Conservation (phyloP, 257 asterid species). For the Nicotiana noctiflora region DNA sequence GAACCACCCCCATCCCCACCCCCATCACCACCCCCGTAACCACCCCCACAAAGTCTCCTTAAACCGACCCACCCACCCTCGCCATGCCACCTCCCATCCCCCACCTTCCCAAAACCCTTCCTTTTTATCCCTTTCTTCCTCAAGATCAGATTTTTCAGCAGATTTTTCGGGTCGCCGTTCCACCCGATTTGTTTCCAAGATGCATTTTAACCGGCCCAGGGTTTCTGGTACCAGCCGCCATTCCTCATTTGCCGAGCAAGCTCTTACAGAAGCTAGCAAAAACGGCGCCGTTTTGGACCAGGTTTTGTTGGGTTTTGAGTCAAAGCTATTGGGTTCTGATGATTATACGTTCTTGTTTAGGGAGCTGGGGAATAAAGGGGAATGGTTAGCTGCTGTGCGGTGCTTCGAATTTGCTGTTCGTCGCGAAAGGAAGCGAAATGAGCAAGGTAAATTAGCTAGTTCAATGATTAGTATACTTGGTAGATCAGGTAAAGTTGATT, state of each 20-base stretch:
- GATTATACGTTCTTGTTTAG: conserved; percentile 68
- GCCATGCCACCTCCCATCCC: conserved; percentile 27
- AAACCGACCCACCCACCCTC: conserved; percentile 29
- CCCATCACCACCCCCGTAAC: conserved; percentile 27
- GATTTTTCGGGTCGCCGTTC: conserved; percentile 86
- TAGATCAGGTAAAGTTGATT: conserved; percentile 73
- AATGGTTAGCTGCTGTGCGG: conserved; percentile 53
- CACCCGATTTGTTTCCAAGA: conserved; percentile 78
- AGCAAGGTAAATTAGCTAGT: conserved; percentile 74
- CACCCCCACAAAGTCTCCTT: conserved; percentile 45
- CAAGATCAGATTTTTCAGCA: conserved; percentile 28
- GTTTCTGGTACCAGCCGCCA: conserved; percentile 51
- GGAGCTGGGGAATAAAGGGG: conserved; percentile 85
- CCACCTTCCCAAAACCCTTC: conserved; percentile 18
- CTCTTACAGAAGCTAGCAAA: conserved; percentile 36
- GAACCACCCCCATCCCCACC: conserved; percentile 37
- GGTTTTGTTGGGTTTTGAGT: conserved; percentile 35
- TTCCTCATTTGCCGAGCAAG: conserved; percentile 66
- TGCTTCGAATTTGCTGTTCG: conserved; percentile 72
- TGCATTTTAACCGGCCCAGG: conserved; percentile 82
- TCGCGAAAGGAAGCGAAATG: conserved; percentile 49
- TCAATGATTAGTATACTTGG: conserved; percentile 93
- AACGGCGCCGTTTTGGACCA: conserved; percentile 28
- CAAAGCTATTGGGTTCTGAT: conserved; percentile 57
- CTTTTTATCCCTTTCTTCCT: conserved; percentile 34